Evolutionary conservation across 2,329 filamentous ascomycete species (phyloP).

Genomic region (Sclerotinia glacialis): DNA sequence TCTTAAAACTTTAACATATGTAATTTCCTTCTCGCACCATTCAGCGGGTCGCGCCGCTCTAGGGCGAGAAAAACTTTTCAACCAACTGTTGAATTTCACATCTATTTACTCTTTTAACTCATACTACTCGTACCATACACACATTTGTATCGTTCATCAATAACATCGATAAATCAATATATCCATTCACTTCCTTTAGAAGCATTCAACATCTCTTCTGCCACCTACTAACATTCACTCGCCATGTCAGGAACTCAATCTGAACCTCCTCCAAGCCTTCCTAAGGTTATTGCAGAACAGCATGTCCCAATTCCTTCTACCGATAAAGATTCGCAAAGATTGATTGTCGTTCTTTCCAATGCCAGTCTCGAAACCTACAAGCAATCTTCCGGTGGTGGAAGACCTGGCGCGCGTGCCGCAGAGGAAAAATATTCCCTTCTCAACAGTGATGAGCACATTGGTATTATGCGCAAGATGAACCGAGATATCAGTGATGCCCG

Average conservation of each 20-base stretch:
- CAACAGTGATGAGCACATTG: conserved; percentile 99
- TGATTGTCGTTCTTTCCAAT: conserved; percentile 96
- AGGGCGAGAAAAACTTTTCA: conserved; percentile 1
- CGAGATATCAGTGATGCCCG: conserved; percentile 96
- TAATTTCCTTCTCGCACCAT: conserved; percentile 2
- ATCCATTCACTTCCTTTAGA: background rate
- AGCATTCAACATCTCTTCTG: conserved; percentile 19
- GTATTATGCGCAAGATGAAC: conserved; percentile 99
- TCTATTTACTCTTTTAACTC: background rate
- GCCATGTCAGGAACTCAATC: conserved; percentile 77
- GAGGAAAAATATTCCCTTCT: conserved; percentile 97
- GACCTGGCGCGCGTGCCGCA: conserved; percentile 54
- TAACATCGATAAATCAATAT: background rate
- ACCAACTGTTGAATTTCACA: background rate
- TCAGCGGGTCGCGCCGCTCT: conserved; percentile 14
- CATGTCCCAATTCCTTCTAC: conserved; percentile 76
- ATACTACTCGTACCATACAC: background rate
- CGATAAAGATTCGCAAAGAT: conserved; percentile 85
- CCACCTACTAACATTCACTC: conserved; percentile 31
- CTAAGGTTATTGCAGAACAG: conserved; percentile 91
- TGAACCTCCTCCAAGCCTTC: conserved; percentile 84
- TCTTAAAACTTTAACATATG: background rate
- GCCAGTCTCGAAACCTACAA: conserved; percentile 98
- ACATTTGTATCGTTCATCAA: conserved; percentile 18
- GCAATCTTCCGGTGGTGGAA: conserved; percentile 69